Evolutionary conservation across 495 filamentous ascomycete genomes (phyloP).

Genomic region (Penicillium parvum): DNA sequence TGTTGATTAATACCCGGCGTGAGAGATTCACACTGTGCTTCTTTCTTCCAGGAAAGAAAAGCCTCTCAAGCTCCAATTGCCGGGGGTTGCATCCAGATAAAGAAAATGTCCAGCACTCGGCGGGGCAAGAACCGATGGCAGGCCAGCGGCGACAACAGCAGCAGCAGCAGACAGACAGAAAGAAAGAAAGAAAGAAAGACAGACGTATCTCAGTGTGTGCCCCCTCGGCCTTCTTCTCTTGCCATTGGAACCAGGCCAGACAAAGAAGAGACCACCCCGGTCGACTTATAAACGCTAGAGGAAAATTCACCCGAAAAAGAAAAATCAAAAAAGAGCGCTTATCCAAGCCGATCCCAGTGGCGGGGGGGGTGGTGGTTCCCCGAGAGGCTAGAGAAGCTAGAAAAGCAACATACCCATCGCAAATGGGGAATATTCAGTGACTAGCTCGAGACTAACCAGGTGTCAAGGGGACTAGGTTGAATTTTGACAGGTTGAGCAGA

Average conservation of each 20-base stretch:
- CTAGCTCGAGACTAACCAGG: neutral
- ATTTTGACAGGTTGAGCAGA: neutral
- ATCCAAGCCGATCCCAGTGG: slow-evolving; percentile 1
- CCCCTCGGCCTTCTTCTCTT: slow-evolving; percentile 13
- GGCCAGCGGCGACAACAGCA: too few relatives aligned
- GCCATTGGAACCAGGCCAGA: slow-evolving; percentile 24
- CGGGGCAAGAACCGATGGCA: too few relatives aligned
- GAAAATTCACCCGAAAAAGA: neutral
- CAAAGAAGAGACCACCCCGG: slow-evolving; percentile 18
- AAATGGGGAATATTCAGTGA: neutral
- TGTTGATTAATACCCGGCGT: slow-evolving; percentile 1
- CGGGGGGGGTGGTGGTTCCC: neutral
- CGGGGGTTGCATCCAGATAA: slow-evolving; percentile 21
- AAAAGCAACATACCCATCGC: neutral
- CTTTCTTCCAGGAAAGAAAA: slow-evolving; percentile 3
- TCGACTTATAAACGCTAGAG: slow-evolving; percentile 21
- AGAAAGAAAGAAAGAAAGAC: too few relatives aligned
- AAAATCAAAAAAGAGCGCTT: neutral
- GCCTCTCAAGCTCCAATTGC: neutral
- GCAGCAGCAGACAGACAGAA: neutral
- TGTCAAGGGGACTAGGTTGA: neutral
- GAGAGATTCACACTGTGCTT: neutral
- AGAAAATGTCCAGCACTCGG: slow-evolving; percentile 13
- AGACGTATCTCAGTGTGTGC: slow-evolving; percentile 1
- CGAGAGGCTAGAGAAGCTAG: neutral